These are phyloP conservation scores for Rubia tinctorum DNA, from an alignment of 305 asterid species.

Conservation along the genomic window DNA sequence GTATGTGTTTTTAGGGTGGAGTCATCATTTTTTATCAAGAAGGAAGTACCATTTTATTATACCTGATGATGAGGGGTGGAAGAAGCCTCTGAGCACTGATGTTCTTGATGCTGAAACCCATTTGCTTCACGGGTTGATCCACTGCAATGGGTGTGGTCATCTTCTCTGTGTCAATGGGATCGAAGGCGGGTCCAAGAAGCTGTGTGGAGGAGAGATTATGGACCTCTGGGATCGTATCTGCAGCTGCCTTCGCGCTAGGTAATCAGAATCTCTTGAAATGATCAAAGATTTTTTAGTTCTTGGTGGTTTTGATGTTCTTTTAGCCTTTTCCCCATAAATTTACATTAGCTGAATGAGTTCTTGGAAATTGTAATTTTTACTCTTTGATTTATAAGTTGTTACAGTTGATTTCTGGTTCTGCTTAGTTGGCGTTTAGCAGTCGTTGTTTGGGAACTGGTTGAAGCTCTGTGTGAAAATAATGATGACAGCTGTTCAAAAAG, in stretches of 20 bases:
- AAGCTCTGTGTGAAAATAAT: not conserved
- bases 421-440: not conserved
- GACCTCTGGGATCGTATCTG: conserved; percentile 93
- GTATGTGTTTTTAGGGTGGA: conserved; percentile 57
- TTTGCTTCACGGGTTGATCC: conserved; percentile 81
- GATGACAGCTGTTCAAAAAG: not conserved
- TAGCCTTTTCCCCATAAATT: not conserved
- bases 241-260: conserved; percentile 57
- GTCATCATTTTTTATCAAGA: conserved; percentile 75
- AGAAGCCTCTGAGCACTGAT: conserved; percentile 46
- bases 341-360: not conserved
- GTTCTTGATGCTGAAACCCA: conserved; percentile 59
- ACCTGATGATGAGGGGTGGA: conserved; percentile 70
- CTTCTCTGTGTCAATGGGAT: conserved; percentile 73
- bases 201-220: conserved; percentile 71
- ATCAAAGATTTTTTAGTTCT: not conserved
- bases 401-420: not conserved
- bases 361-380: not conserved
- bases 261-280: conserved; percentile 5
- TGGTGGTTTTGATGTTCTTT: not conserved
- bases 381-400: not conserved
- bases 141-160: conserved; percentile 88
- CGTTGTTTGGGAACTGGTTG: not conserved
- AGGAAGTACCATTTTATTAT: conserved; percentile 86
- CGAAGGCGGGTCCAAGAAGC: conserved; percentile 71